Conservation (phyloP, 2,329 filamentous ascomycete genomes). For the Zymoseptoria ardabiliae region DNA sequence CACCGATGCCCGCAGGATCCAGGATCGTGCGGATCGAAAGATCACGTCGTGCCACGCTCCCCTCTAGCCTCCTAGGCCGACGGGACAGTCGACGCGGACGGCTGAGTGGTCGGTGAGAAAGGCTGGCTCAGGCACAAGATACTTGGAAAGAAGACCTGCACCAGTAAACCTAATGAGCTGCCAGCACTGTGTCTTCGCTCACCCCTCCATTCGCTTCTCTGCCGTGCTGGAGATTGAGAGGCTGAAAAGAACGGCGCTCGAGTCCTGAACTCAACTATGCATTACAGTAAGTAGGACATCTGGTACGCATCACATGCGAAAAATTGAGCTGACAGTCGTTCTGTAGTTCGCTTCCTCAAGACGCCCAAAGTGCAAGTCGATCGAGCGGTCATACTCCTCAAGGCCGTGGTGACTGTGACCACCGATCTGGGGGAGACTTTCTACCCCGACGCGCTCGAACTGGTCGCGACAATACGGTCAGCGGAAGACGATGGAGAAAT, state of each 20-base stretch:
- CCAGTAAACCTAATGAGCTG: not conserved
- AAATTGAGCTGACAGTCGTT: not conserved
- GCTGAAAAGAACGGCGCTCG: too few species aligned
- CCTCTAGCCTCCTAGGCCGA: not conserved
- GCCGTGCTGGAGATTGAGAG: not conserved
- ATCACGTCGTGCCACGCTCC: not conserved
- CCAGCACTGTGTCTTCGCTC: not conserved
- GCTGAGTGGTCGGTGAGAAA: not conserved
- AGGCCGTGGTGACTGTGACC: constrained; percentile 54
- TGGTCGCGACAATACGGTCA: constrained; percentile 35
- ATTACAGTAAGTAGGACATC: constrained; percentile 2
- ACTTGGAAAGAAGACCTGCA: not conserved
- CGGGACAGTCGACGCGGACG: not conserved
- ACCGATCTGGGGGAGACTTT: constrained; percentile 63
- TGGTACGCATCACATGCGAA: not conserved
- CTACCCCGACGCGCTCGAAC: constrained; percentile 41
- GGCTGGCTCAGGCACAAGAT: not conserved
- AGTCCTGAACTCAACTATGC: not conserved
- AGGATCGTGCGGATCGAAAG: not conserved
- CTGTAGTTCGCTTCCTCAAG: constrained; percentile 57
- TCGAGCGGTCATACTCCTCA: constrained; percentile 36
- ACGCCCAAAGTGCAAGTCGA: constrained; percentile 45
- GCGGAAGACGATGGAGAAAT: constrained; percentile 31
- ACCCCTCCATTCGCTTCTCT: not conserved
- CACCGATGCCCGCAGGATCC: not conserved